These are phyloP conservation scores for Fusarium falciforme DNA, from an alignment of 2,329 filamentous ascomycete genomes.

Conservation along the genomic window DNA sequence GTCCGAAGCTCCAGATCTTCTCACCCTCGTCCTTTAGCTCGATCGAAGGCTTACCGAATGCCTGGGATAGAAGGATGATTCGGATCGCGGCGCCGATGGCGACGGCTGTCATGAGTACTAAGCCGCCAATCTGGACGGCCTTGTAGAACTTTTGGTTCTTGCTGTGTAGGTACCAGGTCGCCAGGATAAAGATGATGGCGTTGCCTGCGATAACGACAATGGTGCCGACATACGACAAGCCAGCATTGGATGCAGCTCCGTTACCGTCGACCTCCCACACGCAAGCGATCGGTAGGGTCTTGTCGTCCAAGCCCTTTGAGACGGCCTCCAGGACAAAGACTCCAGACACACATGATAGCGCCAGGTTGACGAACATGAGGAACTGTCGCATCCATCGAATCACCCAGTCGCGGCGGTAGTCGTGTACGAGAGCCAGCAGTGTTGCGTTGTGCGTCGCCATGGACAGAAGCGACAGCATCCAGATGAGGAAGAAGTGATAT, in stretches of 20 bases:
- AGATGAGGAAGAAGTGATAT: slow-evolving; percentile 79
- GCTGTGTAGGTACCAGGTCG: slow-evolving; percentile 74
- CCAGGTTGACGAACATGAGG: slow-evolving; percentile 74
- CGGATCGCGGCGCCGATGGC: slow-evolving; percentile 69
- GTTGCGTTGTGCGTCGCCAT: slow-evolving; percentile 75
- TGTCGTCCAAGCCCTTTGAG: slow-evolving; percentile 60
- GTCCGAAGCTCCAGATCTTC: slow-evolving; percentile 40
- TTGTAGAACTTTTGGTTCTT: slow-evolving; percentile 66
- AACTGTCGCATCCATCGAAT: slow-evolving; percentile 73
- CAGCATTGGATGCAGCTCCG: slow-evolving; percentile 52
- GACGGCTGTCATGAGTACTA: slow-evolving; percentile 66
- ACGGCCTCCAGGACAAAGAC: slow-evolving; percentile 68
- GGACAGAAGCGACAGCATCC: slow-evolving; percentile 73
- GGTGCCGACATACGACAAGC: slow-evolving; percentile 67
- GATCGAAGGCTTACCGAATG: slow-evolving; percentile 57
- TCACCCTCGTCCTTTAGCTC: slow-evolving; percentile 41
- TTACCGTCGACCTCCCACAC: slow-evolving; percentile 63
- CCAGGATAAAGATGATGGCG: slow-evolving; percentile 66
- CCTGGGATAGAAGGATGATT: slow-evolving; percentile 68
- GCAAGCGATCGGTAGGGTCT: slow-evolving; percentile 70
- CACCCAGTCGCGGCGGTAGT: slow-evolving; percentile 75
- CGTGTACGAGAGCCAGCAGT: slow-evolving; percentile 72
- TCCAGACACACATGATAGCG: slow-evolving; percentile 66
- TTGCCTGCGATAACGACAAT: slow-evolving; percentile 71
- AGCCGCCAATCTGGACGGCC: slow-evolving; percentile 62